These are phyloP conservation scores for Penicillium olsonii DNA, from an alignment of 2,329 filamentous ascomycete genomes.

Conservation along the genomic window DNA sequence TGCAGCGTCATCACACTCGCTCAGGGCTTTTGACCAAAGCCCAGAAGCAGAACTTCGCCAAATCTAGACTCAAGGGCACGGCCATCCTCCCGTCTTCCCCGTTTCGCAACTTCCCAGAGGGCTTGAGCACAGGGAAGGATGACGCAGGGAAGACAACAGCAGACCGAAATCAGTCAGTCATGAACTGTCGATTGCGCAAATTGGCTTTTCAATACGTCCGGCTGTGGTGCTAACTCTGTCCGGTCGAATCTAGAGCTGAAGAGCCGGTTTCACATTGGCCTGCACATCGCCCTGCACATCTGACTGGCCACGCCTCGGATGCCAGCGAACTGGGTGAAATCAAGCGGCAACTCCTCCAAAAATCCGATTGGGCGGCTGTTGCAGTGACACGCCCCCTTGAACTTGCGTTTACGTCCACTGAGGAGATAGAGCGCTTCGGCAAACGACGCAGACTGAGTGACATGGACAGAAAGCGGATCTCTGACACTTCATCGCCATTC, in stretches of 20 bases:
- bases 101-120: slow-evolving; percentile 10
- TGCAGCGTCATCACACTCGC: slow-evolving; percentile 42
- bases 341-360: slow-evolving; percentile 36
- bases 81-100: slow-evolving; percentile 13
- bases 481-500: background rate
- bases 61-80: slow-evolving; percentile 24
- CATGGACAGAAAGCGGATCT: slow-evolving; percentile 27
- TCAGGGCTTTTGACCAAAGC: slow-evolving; percentile 25
- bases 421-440: slow-evolving; percentile 36
- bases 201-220: slow-evolving; percentile 1
- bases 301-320: background rate
- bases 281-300: background rate
- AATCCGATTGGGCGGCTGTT: slow-evolving; percentile 41
- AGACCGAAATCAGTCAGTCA: slow-evolving; percentile 3
- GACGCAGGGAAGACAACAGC: background rate
- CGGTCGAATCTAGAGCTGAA: background rate
- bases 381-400: slow-evolving; percentile 36
- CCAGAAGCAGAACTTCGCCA: slow-evolving; percentile 39
- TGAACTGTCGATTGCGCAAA: slow-evolving; percentile 4
- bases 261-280: background rate
- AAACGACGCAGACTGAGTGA: slow-evolving; percentile 38
- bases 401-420: slow-evolving; percentile 30
- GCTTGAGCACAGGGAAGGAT: slow-evolving; percentile 1
- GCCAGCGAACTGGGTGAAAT: slow-evolving; percentile 25
- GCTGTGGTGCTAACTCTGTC: slow-evolving; percentile 5